phyloP scores from a whole-genome alignment of 257 asterid species.

The Verbascum thapsus region DNA sequence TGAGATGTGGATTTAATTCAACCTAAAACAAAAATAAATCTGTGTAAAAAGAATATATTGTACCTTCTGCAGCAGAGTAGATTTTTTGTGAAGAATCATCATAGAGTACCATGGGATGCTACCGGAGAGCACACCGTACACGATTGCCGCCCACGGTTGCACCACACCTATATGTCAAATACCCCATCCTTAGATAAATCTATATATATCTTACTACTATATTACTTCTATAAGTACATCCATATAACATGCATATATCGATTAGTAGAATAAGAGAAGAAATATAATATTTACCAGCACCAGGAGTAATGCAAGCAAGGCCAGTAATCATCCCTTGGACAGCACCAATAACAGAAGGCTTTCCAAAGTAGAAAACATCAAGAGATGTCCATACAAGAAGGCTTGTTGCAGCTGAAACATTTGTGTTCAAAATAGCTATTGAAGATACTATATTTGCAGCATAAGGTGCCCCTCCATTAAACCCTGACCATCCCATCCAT shows the following conservation, averaged over 20 bases:
- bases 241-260: no score
- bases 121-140: constrained; percentile 76
- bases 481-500: constrained; percentile 99
- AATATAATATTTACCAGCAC: constrained; percentile 59
- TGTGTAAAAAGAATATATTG: background rate
- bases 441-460: constrained; percentile 80
- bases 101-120: constrained; percentile 87
- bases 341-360: constrained; percentile 90
- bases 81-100: constrained; percentile 94
- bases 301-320: constrained; percentile 90
- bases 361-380: constrained; percentile 81
- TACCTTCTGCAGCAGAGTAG: constrained; percentile 78
- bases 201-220: no score
- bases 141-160: constrained; percentile 94
- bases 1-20: no score
- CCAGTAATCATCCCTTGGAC: constrained; percentile 95
- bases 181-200: background rate
- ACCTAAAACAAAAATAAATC: no score
- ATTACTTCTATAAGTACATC: no score
- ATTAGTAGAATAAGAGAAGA: background rate
- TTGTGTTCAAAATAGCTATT: constrained; percentile 71
- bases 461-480: constrained; percentile 90
- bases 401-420: constrained; percentile 83
- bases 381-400: constrained; percentile 90
- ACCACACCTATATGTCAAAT: constrained; percentile 58